These are phyloP conservation scores for Alternaria sp. DNA, from an alignment of 2,329 filamentous ascomycete species.

Conservation along the genomic window DNA sequence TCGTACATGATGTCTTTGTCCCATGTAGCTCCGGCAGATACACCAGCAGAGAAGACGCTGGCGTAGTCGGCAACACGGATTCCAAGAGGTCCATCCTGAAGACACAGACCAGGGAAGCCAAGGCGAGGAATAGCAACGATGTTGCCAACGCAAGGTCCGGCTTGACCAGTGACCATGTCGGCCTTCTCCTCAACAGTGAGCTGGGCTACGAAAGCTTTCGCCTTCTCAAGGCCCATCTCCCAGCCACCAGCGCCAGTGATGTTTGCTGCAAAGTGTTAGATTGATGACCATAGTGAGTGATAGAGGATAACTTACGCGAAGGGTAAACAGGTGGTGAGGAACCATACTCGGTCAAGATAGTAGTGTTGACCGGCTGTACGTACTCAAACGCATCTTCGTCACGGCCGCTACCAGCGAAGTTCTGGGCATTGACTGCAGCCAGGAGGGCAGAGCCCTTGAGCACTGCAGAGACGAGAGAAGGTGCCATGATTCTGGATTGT, in stretches of 20 bases:
- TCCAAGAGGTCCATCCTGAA: slow-evolving; percentile 52
- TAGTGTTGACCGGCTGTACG: slow-evolving; percentile 43
- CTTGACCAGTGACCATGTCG: slow-evolving; percentile 52
- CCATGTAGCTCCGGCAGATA: slow-evolving; percentile 52
- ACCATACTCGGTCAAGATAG: slow-evolving; percentile 41
- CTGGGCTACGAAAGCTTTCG: slow-evolving; percentile 42
- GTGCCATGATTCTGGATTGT: slow-evolving; percentile 33
- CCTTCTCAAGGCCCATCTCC: slow-evolving; percentile 45
- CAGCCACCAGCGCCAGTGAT: slow-evolving; percentile 43
- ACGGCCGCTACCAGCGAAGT: slow-evolving; percentile 27
- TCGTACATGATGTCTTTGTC: slow-evolving; percentile 51
- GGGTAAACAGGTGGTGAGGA: slow-evolving; percentile 41
- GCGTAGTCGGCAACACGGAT: slow-evolving; percentile 48
- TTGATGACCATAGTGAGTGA: not conserved
- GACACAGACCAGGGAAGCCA: slow-evolving; percentile 52
- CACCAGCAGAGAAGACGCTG: slow-evolving; percentile 52
- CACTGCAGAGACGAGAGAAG: slow-evolving; percentile 33
- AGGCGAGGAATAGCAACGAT: slow-evolving; percentile 51
- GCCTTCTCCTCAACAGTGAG: slow-evolving; percentile 47
- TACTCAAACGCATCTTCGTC: slow-evolving; percentile 37
- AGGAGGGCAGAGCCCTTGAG: slow-evolving; percentile 36
- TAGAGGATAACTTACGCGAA: slow-evolving; percentile 32
- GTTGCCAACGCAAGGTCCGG: slow-evolving; percentile 64
- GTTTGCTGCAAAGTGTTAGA: slow-evolving; percentile 53
- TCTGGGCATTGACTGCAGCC: slow-evolving; percentile 35